Conservation (phyloP, 768 basidiomycete genomes). For the Suillus luteus region DNA sequence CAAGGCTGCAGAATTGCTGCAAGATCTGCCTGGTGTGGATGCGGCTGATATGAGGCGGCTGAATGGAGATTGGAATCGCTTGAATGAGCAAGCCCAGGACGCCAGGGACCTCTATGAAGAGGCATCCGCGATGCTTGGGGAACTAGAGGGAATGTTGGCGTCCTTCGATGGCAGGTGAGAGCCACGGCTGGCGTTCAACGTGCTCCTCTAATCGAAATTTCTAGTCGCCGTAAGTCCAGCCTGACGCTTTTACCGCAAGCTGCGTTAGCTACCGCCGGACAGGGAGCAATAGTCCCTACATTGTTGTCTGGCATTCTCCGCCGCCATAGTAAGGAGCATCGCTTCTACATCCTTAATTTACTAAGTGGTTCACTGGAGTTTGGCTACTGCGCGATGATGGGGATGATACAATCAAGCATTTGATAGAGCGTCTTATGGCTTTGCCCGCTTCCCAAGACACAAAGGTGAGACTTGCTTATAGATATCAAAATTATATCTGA, state of each 20-base stretch:
- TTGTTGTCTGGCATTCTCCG: slow-evolving; percentile 63
- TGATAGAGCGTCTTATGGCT: slow-evolving; percentile 59
- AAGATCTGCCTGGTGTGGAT: slow-evolving; percentile 54
- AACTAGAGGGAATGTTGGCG: slow-evolving; percentile 57
- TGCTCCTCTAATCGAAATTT: slow-evolving; percentile 4
- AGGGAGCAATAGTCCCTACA: slow-evolving; percentile 59
- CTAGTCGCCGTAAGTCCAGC: slow-evolving; percentile 49
- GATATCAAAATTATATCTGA: slow-evolving; percentile 1
- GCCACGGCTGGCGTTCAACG: neutral
- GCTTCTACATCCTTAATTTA: slow-evolving; percentile 2
- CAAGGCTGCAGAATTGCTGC: slow-evolving; percentile 48
- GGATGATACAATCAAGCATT: slow-evolving; percentile 48
- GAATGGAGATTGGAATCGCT: slow-evolving; percentile 49
- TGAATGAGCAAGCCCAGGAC: slow-evolving; percentile 40
- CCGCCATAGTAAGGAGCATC: slow-evolving; percentile 59
- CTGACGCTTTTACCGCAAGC: slow-evolving; percentile 33
- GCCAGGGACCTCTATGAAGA: slow-evolving; percentile 56
- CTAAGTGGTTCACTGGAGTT: slow-evolving; percentile 41
- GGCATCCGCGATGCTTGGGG: slow-evolving; percentile 60
- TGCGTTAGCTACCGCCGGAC: slow-evolving; percentile 26
- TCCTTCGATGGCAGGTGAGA: slow-evolving; percentile 55
- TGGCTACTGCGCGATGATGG: slow-evolving; percentile 65
- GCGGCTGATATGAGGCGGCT: slow-evolving; percentile 59
- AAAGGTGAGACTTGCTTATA: slow-evolving; percentile 44
- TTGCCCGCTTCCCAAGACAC: slow-evolving; percentile 58